Evolutionary conservation across 208 protist genomes (phyloP).

Genomic region (Trypanosomatidae sp.): DNA sequence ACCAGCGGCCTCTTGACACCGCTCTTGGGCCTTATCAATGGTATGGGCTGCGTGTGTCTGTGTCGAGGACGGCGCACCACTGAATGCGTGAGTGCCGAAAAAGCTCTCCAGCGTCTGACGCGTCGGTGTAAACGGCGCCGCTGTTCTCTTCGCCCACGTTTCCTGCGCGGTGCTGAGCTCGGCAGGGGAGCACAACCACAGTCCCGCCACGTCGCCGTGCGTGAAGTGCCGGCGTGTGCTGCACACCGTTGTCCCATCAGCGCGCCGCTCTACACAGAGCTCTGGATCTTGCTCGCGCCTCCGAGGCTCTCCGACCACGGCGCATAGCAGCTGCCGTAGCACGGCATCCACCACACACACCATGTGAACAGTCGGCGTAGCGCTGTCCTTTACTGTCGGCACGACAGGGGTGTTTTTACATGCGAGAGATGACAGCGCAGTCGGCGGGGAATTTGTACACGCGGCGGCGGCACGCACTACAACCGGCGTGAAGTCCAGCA

Average conservation of each 20-base stretch:
- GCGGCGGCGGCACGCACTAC: slow-evolving; percentile 19
- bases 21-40: neutral
- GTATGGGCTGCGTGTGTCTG: neutral
- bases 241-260: slow-evolving; percentile 28
- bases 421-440: neutral
- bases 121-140: neutral
- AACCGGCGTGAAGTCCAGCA: slow-evolving; percentile 41
- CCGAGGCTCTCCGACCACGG: slow-evolving; percentile 34
- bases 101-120: slow-evolving; percentile 11
- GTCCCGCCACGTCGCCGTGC: slow-evolving; percentile 51
- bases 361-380: neutral
- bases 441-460: neutral
- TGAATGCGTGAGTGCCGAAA: slow-evolving; percentile 7
- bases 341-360: slow-evolving; percentile 38
- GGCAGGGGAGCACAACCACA: slow-evolving; percentile 30
- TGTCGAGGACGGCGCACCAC: neutral
- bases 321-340: slow-evolving; percentile 33
- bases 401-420: neutral
- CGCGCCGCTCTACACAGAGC: slow-evolving; percentile 19
- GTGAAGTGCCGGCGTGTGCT: slow-evolving; percentile 32
- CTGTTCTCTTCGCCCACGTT: slow-evolving; percentile 5
- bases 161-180: slow-evolving; percentile 11
- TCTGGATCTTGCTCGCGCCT: slow-evolving; percentile 66
- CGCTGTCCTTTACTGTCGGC: neutral
- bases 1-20: slow-evolving; percentile 17